phyloP scores from a whole-genome alignment of 1,139 yeast species.

The Trichomonascaceae sp. region DNA sequence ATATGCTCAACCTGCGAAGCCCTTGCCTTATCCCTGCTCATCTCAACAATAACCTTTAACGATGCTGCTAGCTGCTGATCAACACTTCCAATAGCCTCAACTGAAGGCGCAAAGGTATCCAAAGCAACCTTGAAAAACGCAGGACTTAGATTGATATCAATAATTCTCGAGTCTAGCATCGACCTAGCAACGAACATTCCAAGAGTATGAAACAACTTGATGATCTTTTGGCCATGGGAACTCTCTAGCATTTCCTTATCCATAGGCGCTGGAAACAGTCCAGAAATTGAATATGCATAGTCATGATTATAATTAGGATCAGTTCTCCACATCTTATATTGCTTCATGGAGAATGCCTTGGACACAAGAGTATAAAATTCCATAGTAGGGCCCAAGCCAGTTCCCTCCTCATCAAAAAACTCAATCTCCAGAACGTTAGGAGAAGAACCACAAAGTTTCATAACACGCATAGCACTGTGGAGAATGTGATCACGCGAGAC shows the following conservation, averaged over 20 bases:
- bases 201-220: slow-evolving; percentile 56
- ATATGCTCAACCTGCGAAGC: slow-evolving; percentile 43
- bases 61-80: slow-evolving; percentile 63
- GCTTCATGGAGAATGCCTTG: slow-evolving; percentile 56
- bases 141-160: slow-evolving; percentile 74
- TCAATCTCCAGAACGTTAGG: slow-evolving; percentile 85
- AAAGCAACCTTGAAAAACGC: slow-evolving; percentile 47
- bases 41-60: slow-evolving; percentile 45
- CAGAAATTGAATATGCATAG: slow-evolving; percentile 42
- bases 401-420: slow-evolving; percentile 88
- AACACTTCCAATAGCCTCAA: slow-evolving; percentile 42
- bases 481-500: slow-evolving; percentile 65
- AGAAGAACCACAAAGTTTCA: slow-evolving; percentile 69
- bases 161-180: slow-evolving; percentile 73
- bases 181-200: slow-evolving; percentile 89
- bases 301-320: slow-evolving; percentile 32
- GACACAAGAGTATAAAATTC: slow-evolving; percentile 87
- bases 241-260: slow-evolving; percentile 29
- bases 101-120: slow-evolving; percentile 26
- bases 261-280: slow-evolving; percentile 73
- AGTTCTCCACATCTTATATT: slow-evolving; percentile 65
- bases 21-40: slow-evolving; percentile 9
- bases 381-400: slow-evolving; percentile 92
- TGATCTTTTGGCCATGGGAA: slow-evolving; percentile 40
- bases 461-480: slow-evolving; percentile 73